Evolutionary conservation across 768 basidiomycete genomes (phyloP).

Genomic region (Mycena alexandri): DNA sequence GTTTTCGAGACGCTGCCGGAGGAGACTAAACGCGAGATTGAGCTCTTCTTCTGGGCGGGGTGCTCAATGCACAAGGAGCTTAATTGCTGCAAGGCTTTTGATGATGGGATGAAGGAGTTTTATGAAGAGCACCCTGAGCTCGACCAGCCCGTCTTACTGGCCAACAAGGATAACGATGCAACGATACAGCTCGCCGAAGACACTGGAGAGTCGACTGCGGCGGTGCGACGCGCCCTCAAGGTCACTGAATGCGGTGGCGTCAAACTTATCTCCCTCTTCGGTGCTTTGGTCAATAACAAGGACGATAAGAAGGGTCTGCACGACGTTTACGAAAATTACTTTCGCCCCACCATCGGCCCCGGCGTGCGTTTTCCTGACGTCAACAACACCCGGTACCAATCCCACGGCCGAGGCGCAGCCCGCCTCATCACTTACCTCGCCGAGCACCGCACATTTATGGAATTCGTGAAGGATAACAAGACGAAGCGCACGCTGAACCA

Average conservation of each 20-base stretch:
- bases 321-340: slow-evolving; percentile 24
- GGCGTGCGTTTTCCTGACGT: slow-evolving; percentile 36
- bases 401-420: slow-evolving; percentile 26
- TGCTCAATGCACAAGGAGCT: slow-evolving; percentile 48
- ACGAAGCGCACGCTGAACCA: slow-evolving; percentile 32
- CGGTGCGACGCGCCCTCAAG: slow-evolving; percentile 25
- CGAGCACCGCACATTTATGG: slow-evolving; percentile 1
- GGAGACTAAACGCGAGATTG: slow-evolving; percentile 21
- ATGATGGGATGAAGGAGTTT: slow-evolving; percentile 31
- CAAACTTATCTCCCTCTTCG: slow-evolving; percentile 35
- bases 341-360: slow-evolving; percentile 9
- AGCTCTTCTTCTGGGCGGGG: slow-evolving; percentile 40
- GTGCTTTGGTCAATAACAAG: slow-evolving; percentile 41
- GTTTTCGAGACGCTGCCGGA: neutral
- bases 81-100: slow-evolving; percentile 33
- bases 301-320: slow-evolving; percentile 45
- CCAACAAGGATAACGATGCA: slow-evolving; percentile 40
- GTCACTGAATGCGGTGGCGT: slow-evolving; percentile 37
- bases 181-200: slow-evolving; percentile 17
- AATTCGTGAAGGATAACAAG: slow-evolving; percentile 29
- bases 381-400: slow-evolving; percentile 39
- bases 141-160: slow-evolving; percentile 31
- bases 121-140: slow-evolving; percentile 27
- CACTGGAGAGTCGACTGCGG: neutral
- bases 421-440: slow-evolving; percentile 6